A percentile compares a stretch with the other conserved stretches of the same genome.
These are phyloP conservation scores for Euryodendron excelsum DNA, from an alignment of 148 eudicot species.

Conservation along the genomic window DNA sequence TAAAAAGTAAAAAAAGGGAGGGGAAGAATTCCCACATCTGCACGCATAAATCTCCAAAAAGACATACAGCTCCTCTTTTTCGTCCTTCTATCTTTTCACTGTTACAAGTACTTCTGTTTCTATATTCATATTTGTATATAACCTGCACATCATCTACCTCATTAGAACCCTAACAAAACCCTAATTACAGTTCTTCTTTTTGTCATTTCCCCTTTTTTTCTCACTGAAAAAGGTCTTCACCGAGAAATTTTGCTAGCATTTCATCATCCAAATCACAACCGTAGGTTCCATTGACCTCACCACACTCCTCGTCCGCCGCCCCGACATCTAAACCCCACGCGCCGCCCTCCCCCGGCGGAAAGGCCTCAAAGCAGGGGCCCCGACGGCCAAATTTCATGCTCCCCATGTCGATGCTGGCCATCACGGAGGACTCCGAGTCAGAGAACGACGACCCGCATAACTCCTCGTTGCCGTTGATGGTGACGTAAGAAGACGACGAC, in stretches of 20 bases:
- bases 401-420: slow-evolving; percentile 57
- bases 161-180: slow-evolving; percentile 5
- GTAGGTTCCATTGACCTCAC: not conserved
- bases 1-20: no score
- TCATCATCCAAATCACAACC: slow-evolving; percentile 22
- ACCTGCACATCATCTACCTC: not conserved
- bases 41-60: no score
- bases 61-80: no score
- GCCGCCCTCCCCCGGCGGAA: slow-evolving; percentile 16
- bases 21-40: no score
- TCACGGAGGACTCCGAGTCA: slow-evolving; percentile 55
- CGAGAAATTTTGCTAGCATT: slow-evolving; percentile 32
- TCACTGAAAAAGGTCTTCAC: slow-evolving; percentile 20
- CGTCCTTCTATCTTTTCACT: not conserved
- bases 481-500: slow-evolving; percentile 48
- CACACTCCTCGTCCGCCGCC: not conserved
- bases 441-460: slow-evolving; percentile 74
- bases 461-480: slow-evolving; percentile 71
- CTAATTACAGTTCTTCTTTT: not conserved
- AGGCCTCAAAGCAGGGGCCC: not conserved
- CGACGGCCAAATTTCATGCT: slow-evolving; percentile 10
- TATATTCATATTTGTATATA: not conserved
- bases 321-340: slow-evolving; percentile 13
- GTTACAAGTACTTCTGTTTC: not conserved
- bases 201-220: not conserved